Conservation (phyloP, 2,329 filamentous ascomycete species). For the Volutella citrinella region DNA sequence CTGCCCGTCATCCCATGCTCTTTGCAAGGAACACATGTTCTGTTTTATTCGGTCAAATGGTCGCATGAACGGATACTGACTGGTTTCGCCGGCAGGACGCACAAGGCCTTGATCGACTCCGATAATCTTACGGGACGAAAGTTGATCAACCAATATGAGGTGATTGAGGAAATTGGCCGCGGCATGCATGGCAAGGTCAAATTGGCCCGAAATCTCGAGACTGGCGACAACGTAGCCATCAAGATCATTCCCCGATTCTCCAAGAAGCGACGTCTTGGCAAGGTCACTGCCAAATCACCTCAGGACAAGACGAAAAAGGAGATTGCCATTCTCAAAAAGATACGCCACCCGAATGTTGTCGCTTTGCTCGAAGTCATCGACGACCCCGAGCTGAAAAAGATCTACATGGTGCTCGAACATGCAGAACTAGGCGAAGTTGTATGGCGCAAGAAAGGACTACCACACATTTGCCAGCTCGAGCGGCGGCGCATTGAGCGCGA, state of each 20-base stretch:
- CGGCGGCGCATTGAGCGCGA: constrained; percentile 76
- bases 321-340: constrained; percentile 98
- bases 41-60: not conserved
- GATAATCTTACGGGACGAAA: constrained; percentile 89
- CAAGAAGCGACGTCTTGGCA: constrained; percentile 87
- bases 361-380: constrained; percentile 96
- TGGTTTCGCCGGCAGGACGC: constrained; percentile 55
- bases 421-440: constrained; percentile 91
- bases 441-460: constrained; percentile 86
- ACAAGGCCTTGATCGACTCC: constrained; percentile 87
- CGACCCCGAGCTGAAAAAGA: constrained; percentile 92
- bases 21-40: constrained; percentile 3
- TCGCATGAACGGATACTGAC: constrained; percentile 10
- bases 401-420: constrained; percentile 96
- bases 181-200: constrained; percentile 98
- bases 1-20: too few species aligned
- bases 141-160: constrained; percentile 95
- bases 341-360: constrained; percentile 94
- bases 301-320: constrained; percentile 88
- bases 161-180: constrained; percentile 92
- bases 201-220: constrained; percentile 77
- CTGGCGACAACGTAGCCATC: constrained; percentile 81
- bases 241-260: constrained; percentile 98
- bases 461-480: constrained; percentile 80
- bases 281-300: constrained; percentile 63